Base-by-base conservation (phyloP, 805 yeast genomes). In the Teunomyces barrocoloradensis region DNA sequence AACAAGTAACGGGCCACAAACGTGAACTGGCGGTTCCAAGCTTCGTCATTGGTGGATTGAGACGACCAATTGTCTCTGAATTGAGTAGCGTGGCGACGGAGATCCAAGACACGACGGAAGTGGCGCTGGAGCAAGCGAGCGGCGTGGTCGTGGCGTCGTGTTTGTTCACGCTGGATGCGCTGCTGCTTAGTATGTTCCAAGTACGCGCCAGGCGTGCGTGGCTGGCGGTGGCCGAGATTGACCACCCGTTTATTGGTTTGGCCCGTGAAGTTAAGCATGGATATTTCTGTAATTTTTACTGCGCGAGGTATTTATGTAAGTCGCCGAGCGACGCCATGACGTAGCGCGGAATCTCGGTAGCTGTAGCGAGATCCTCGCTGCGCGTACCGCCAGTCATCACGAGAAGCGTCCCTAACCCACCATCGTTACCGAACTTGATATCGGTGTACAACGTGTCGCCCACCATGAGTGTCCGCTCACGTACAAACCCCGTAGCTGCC, bases 131-230 rank as follows among this genome's bases (percentile, higher is more conserved):
- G 61, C 5, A 63, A 45, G 1, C 54, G 47, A 0, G 81, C 82
- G 1, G 88, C 79, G 32, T 64, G 69, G 34, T 75, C 78, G 42
- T 74, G 77, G 11, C 61, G 57, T 18, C 87, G 73, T 12, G 69
- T 75, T 28, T 68, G 61, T 48, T 87, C 90, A 48, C 97, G 76
- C 49, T 75, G 77, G 48, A 73, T 75, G 34, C 97, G 73, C 51
- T 87, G 89, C 34, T 68, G 68, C 54, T 80, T 80, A 3, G 96
- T 83, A 53, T 79, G 81, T 48, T 78, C 79, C n/a, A 92, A 65
- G 43, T 77, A 71, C 54, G 76, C 63, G 47, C 38, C 43, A 28
- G 69, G 64, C 62, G 75, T 58, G 51, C 63, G 52, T 55, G 74
- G 53, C 61, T 85, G 69, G 18, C 25, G 28, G n/a, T 27, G 20